Evolutionary conservation across 1,139 yeast species (phyloP).

Genomic region (Candida sp.): DNA sequence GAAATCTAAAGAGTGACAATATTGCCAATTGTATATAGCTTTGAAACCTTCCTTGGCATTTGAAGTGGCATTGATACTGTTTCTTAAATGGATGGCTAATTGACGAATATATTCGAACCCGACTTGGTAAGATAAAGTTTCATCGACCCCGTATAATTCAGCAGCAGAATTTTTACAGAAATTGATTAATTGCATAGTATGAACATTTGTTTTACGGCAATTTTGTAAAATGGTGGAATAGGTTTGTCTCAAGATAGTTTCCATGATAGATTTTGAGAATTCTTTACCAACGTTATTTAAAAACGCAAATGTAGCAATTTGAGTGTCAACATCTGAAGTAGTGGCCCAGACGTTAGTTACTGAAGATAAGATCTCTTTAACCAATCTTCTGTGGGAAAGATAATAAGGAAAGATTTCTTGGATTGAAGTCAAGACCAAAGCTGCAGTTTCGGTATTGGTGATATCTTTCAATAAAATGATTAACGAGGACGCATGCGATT

Average conservation of each 20-base stretch:
- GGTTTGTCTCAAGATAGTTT: slow-evolving; percentile 61
- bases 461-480: slow-evolving; percentile 67
- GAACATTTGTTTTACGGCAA: slow-evolving; percentile 79
- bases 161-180: slow-evolving; percentile 90
- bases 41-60: slow-evolving; percentile 62
- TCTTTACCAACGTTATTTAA: slow-evolving; percentile 72
- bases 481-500: slow-evolving; percentile 71
- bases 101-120: slow-evolving; percentile 95
- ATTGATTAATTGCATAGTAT: slow-evolving; percentile 82
- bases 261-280: slow-evolving; percentile 62
- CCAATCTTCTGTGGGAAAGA: slow-evolving; percentile 69
- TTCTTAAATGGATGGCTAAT: slow-evolving; percentile 87
- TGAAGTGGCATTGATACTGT: slow-evolving; percentile 68
- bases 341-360: slow-evolving; percentile 79
- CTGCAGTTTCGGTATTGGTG: slow-evolving; percentile 77
- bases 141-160: slow-evolving; percentile 76
- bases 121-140: slow-evolving; percentile 71
- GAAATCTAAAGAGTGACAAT: slow-evolving; percentile 90
- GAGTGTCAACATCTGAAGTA: slow-evolving; percentile 68
- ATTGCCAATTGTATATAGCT: slow-evolving; percentile 93
- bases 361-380: slow-evolving; percentile 67
- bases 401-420: slow-evolving; percentile 83
- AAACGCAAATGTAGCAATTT: slow-evolving; percentile 86
- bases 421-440: slow-evolving; percentile 63
- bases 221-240: slow-evolving; percentile 80